Base-by-base conservation (phyloP, 164 flowering plant species). In the Vitis labrusca region DNA sequence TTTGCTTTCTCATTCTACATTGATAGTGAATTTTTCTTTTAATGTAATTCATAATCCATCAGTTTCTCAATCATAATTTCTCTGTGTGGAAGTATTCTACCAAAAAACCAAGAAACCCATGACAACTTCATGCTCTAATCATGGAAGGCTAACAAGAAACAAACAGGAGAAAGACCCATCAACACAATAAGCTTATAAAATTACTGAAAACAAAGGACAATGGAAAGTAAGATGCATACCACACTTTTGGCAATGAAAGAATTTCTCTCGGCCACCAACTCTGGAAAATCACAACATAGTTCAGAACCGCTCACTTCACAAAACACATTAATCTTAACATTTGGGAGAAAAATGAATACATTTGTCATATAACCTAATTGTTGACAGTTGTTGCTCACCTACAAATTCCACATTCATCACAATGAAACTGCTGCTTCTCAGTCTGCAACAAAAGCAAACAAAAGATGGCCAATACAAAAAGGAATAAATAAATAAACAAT, bases 401-500 rank as follows among this genome's bases (percentile, higher is more conserved):
- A 63, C 86, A 83, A 52, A 83, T 83, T 13, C 84, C 86, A 65
- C 86, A 83, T 12, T 79, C 81, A 56, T 81, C 73, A 65, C 86
- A 83, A 76, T 83, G 86, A 62, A 79, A 83, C 62, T 83, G 86
- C 37, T 50, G 13, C 67, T 79, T 83, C 14, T 11, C 37, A 1
- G 74, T 73, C 86, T 83, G 75, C 52, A 68, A 62, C 2, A 10
- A 23, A 19, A 7, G 53, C 23, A 64, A 73, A 17, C 1, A 47
- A 48, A 15, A 11, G 16, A 62, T 32, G 16, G 63, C 27, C 5
- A 32, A 47, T 9, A 37, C 44, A 14, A 61, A 59, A 58, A 49
- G 0, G 12, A 60, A 50, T 5, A 59, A 10, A 1, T 49, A 55
- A 61, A 44, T 3, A 37, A 58, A 48, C 19, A 50, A 52, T 16